Evolutionary conservation across 495 filamentous ascomycete species (phyloP).

Genomic region (Sphaerosporella brunnea): DNA sequence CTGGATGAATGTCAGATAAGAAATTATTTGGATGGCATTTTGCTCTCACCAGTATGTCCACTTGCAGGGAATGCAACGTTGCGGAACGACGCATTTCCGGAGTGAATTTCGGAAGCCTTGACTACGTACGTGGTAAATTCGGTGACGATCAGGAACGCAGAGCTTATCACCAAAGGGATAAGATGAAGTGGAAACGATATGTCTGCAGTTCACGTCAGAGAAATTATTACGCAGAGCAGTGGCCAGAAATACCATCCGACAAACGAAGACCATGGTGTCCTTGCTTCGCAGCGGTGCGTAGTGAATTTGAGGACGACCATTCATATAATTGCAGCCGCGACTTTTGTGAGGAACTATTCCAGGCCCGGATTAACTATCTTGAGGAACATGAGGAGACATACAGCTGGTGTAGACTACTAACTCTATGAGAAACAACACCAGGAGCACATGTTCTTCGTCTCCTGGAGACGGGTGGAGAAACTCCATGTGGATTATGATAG

Average conservation of each 20-base stretch:
- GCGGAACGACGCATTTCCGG: background rate
- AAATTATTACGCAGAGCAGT: background rate
- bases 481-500: conserved; percentile 63
- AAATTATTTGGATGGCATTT: background rate
- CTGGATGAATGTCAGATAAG: background rate
- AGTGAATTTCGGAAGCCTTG: conserved; percentile 17
- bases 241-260: conserved; percentile 14
- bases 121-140: conserved; percentile 24
- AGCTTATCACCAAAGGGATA: conserved; percentile 23
- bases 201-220: conserved; percentile 9
- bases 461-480: conserved; percentile 60
- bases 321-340: conserved; percentile 55
- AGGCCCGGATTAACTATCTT: background rate
- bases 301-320: conserved; percentile 36
- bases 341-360: conserved; percentile 29
- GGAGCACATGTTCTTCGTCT: conserved; percentile 49
- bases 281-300: conserved; percentile 16
- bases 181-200: conserved; percentile 24
- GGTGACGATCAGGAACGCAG: conserved; percentile 24
- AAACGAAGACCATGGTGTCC: conserved; percentile 22
- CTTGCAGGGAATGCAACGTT: background rate
- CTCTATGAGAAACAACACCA: conserved; percentile 52
- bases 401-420: conserved; percentile 6
- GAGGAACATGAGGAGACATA: background rate
- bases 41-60: background rate